These are phyloP conservation scores for Fallopia convolvulus DNA, from an alignment of 148 eudicot genomes.

Conservation along the genomic window DNA sequence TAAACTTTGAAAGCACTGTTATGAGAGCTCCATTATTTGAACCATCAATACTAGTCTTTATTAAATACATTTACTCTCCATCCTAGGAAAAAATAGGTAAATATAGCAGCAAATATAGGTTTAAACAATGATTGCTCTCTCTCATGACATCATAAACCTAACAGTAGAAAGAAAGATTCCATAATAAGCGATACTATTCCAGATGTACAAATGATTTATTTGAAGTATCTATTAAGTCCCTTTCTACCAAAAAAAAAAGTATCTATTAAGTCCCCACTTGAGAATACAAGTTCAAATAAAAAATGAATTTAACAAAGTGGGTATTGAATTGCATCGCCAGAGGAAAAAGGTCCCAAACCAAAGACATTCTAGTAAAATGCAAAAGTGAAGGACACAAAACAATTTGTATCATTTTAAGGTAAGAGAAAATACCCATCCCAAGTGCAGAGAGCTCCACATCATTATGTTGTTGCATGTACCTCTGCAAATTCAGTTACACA, in stretches of 20 bases:
- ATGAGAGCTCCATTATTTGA: background rate
- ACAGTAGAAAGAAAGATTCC: background rate
- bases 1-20: background rate
- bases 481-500: conserved; percentile 27
- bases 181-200: background rate
- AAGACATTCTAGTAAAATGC: background rate
- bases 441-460: conserved; percentile 76
- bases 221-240: background rate
- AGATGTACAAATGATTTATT: background rate
- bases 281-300: background rate
- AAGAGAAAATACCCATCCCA: conserved; percentile 50
- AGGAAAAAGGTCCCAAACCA: background rate
- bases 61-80: background rate
- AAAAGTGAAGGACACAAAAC: background rate
- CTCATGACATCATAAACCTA: background rate
- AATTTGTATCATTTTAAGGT: background rate
- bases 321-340: background rate
- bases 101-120: background rate
- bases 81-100: background rate
- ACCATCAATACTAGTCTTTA: background rate
- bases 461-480: conserved; percentile 58
- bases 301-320: background rate
- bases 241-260: too few species aligned
- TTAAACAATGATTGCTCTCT: background rate
- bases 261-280: background rate